A percentile compares a stretch with the other conserved stretches of the same genome.
Evolutionary conservation across 2,329 filamentous ascomycete species (phyloP).

Genomic region (Pseudogymnoascus sp.): DNA sequence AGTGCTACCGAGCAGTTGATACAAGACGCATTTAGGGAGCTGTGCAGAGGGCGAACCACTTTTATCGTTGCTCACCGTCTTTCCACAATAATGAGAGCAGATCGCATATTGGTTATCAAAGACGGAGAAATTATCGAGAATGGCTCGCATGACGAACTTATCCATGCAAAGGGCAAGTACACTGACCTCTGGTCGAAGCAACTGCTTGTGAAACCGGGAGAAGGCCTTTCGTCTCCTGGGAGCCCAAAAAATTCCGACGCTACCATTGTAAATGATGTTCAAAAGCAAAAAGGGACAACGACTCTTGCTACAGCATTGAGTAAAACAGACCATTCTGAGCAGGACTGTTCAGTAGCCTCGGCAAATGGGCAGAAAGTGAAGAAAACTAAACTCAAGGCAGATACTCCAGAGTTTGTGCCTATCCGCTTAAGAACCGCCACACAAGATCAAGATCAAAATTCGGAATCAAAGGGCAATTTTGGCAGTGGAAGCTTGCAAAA

Average conservation of each 20-base stretch:
- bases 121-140: constrained; percentile 44
- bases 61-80: constrained; percentile 39
- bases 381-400: constrained; percentile 29
- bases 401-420: constrained; percentile 36
- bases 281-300: constrained; percentile 4
- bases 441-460: not conserved
- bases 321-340: not conserved
- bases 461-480: not conserved
- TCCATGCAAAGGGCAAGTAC: constrained; percentile 43
- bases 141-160: constrained; percentile 43
- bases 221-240: constrained; percentile 19
- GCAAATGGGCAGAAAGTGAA: not conserved
- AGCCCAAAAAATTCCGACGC: constrained; percentile 22
- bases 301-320: constrained; percentile 7
- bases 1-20: constrained; percentile 39
- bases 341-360: not conserved
- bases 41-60: constrained; percentile 44
- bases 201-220: constrained; percentile 25
- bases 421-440: constrained; percentile 8
- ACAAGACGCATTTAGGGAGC: constrained; percentile 37
- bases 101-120: constrained; percentile 47
- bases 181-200: constrained; percentile 46
- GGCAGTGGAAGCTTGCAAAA: not conserved
- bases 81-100: constrained; percentile 47
- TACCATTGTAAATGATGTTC: constrained; percentile 26